Base-by-base conservation (phyloP, 1,284 basidiomycete genomes). In the Stereum hirsutum region DNA sequence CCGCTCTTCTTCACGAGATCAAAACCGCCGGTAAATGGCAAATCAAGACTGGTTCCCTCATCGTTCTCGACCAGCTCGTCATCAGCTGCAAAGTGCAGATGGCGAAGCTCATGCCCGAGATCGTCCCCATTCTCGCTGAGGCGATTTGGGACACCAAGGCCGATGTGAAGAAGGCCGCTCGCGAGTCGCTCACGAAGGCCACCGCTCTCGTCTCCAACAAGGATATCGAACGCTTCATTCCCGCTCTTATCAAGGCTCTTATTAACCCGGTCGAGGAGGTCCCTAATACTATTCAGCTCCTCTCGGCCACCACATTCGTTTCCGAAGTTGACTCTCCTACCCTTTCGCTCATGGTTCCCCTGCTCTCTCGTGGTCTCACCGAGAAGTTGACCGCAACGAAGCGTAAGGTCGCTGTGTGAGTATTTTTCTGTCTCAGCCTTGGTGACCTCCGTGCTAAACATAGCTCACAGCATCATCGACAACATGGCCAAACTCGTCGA, bases 181-280 rank as follows among this genome's bases (percentile, higher is more conserved):
- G 93, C 62, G 84, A 88, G 59, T 86, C 93, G 50, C 83, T 99
- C 58, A 91, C 89, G 60, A 94, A 93, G 75, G 82, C 89, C 53
- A 90, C 87, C 59, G 87, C 89, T 58, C 76, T 97, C 57, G 81
- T 98, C 57, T 93, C 93, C 57, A 99, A 99, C 89, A 98, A 98
- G 85, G 95, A 99, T 73, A 96, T 97, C 55, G 91, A 95, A 81
- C 79, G 87, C 66, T 94, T 94, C 75, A 93, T 96, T 77, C 95
- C 94, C 53, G 94, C 93, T 60, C 81, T 96, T 60, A 94, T 96
- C 70, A 90, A 95, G 69, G 88, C 91, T 64, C 75, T 99, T 59
- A 94, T 97, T 72, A 93, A 99, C 78, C 96, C 96, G 58, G 92
- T 97, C 56, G 95, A 99, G 77, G 93, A 99, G 81, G 95, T 98